These are phyloP conservation scores for Cryptosporidium andersoni DNA, from an alignment of 169 alveolate genomes.

Conservation along the genomic window DNA sequence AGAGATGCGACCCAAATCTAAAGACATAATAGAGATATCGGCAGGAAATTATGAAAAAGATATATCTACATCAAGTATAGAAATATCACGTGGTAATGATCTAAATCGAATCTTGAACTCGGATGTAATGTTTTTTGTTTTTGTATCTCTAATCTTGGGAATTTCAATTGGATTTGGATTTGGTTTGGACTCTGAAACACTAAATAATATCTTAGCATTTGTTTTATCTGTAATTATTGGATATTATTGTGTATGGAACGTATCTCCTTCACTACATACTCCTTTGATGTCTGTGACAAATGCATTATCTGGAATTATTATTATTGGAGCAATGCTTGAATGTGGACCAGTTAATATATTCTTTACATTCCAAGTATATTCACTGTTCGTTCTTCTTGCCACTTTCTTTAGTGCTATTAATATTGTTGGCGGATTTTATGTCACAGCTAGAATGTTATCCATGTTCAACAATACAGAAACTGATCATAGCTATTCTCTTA, in stretches of 20 bases:
- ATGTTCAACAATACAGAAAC: constrained; percentile 81
- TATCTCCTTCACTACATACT: constrained; percentile 91
- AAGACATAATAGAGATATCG: constrained; percentile 57
- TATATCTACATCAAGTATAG: background rate
- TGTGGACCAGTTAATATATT: constrained; percentile 74
- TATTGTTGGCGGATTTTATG: constrained; percentile 90
- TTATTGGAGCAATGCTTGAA: constrained; percentile 85
- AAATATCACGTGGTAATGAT: background rate
- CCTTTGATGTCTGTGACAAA: constrained; percentile 92
- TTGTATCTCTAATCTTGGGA: constrained; percentile 8
- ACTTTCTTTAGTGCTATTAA: constrained; percentile 77
- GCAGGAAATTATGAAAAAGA: background rate
- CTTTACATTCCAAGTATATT: constrained; percentile 73
- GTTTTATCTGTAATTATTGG: constrained; percentile 87
- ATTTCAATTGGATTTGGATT: constrained; percentile 72
- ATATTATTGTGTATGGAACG: constrained; percentile 87
- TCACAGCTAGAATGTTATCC: constrained; percentile 91
- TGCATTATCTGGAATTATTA: constrained; percentile 88
- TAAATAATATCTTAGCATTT: constrained; percentile 72
- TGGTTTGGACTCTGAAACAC: constrained; percentile 51
- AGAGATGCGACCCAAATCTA: constrained; percentile 65
- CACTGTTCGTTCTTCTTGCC: constrained; percentile 68
- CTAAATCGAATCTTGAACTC: constrained; percentile 16
- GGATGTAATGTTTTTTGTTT: constrained; percentile 40
- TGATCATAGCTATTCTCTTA: background rate